Percentiles rank a stretch among this genome's conserved stretches.
phyloP scores from a whole-genome alignment of 257 asterid species.

The Solanum tarijense region DNA sequence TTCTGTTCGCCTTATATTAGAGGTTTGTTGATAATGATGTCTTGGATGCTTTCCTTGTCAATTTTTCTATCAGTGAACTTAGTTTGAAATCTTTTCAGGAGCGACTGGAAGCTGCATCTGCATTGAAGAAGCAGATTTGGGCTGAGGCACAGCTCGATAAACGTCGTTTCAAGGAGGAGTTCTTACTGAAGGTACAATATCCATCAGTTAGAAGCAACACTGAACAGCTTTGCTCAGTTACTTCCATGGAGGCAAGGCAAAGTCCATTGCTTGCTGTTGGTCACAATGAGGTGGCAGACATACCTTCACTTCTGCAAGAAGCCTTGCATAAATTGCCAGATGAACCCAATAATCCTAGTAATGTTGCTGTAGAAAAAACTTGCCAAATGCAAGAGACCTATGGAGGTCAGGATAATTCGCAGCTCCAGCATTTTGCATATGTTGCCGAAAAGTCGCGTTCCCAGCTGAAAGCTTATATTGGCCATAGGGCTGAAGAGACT shows the following conservation, averaged over 20 bases:
- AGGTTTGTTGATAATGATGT: conserved; percentile 34
- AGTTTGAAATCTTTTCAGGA: conserved; percentile 41
- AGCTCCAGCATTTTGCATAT: conserved; percentile 47
- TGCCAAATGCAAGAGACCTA: conserved; percentile 26
- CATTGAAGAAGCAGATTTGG: conserved; percentile 95
- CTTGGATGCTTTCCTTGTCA: conserved; percentile 5
- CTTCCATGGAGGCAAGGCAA: conserved; percentile 23
- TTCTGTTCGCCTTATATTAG: conserved; percentile 56
- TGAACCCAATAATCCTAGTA: conserved; percentile 21
- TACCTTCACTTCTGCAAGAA: conserved; percentile 22
- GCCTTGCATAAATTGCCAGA: conserved; percentile 33
- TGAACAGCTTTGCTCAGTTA: conserved; percentile 17
- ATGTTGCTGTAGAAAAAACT: conserved; percentile 25
- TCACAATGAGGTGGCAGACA: conserved; percentile 25
- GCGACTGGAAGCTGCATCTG: conserved; percentile 92
- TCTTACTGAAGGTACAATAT: conserved; percentile 25
- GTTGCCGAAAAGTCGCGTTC: conserved; percentile 69
- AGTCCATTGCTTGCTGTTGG: conserved; percentile 22
- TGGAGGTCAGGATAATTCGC: conserved; percentile 26
- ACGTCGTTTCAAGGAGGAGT: conserved; percentile 78
- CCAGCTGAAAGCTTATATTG: conserved; percentile 54
- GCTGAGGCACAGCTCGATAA: conserved; percentile 87
- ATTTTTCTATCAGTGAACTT: conserved; percentile 5
- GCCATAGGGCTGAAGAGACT: conserved; percentile 69
- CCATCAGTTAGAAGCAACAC: conserved; percentile 21